Conservation (phyloP, 495 filamentous ascomycete species). For the Coniosporium apollinis region DNA sequence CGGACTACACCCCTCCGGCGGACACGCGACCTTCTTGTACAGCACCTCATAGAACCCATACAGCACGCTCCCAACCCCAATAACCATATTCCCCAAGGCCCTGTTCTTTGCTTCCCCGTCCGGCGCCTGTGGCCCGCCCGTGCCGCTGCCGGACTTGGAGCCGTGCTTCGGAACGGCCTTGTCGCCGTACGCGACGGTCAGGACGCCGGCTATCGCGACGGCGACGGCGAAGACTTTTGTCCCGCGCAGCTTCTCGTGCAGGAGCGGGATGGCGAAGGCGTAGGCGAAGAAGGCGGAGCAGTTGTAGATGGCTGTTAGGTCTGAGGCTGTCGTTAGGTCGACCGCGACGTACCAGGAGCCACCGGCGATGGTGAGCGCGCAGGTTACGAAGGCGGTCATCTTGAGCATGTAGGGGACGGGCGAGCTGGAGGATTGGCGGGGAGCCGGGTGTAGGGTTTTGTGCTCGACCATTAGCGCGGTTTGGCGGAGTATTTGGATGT, state of each 20-base stretch:
- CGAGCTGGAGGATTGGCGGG: conserved; percentile 30
- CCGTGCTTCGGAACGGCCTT: conserved; percentile 30
- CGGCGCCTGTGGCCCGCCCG: conserved; percentile 24
- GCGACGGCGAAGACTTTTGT: conserved; percentile 72
- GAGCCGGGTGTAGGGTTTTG: conserved; percentile 41
- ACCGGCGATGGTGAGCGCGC: conserved; percentile 76
- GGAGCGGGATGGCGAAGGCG: conserved; percentile 75
- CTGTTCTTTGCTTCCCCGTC: conserved; percentile 38
- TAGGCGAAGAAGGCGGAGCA: conserved; percentile 98
- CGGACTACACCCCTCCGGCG: conserved; percentile 70
- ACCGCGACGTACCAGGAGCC: conserved; percentile 95
- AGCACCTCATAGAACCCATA: conserved; percentile 96
- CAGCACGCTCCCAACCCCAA: conserved; percentile 80
- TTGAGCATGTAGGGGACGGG: conserved; percentile 58
- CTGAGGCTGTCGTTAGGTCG: conserved; percentile 74
- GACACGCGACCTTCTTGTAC: conserved; percentile 84
- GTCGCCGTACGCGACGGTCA: conserved; percentile 87
- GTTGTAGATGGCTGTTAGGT: conserved; percentile 96
- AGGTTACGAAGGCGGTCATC: conserved; percentile 67
- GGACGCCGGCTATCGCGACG: conserved; percentile 73
- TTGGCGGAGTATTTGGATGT: conserved; percentile 52
- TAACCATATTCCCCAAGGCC: conserved; percentile 72
- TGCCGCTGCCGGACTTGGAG: conserved; percentile 32
- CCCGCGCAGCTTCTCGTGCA: conserved; percentile 62
- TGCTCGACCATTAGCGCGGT: conserved; percentile 78